A percentile compares a stretch with the other conserved stretches of the same genome.
Conservation (phyloP, 805 yeast genomes). For the Barnettozyma pratensis region DNA sequence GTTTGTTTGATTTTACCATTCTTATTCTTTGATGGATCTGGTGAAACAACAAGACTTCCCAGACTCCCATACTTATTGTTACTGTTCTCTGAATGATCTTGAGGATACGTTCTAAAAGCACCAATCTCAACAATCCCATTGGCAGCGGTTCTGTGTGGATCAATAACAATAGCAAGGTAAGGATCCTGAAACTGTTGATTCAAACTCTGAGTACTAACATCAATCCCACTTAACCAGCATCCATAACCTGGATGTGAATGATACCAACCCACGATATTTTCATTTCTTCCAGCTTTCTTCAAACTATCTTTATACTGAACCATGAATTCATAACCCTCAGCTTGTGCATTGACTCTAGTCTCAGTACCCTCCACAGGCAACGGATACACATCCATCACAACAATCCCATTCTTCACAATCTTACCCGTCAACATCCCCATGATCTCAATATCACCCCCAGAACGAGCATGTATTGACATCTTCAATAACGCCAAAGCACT, state of each 20-base stretch:
- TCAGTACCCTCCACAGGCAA: constrained; percentile 96
- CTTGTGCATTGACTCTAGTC: constrained; percentile 89
- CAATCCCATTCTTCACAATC: constrained; percentile 46
- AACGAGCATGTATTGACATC: constrained; percentile 73
- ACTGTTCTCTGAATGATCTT: constrained; percentile 20
- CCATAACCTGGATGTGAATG: constrained; percentile 99
- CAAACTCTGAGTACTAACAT: constrained; percentile 80
- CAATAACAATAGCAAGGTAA: constrained; percentile 81
- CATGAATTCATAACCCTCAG: constrained; percentile 94
- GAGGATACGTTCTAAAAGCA: constrained; percentile 72
- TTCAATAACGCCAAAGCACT: constrained; percentile 69
- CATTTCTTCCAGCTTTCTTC: constrained; percentile 45
- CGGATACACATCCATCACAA: constrained; percentile 77
- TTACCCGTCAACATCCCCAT: constrained; percentile 95
- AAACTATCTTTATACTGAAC: constrained; percentile 66
- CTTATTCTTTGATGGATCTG: constrained; percentile 7
- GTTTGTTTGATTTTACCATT: background rate
- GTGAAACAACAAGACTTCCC: constrained; percentile 13
- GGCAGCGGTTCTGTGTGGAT: constrained; percentile 63
- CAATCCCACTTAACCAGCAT: constrained; percentile 92
- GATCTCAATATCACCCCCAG: constrained; percentile 84
- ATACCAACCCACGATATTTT: constrained; percentile 93
- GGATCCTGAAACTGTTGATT: constrained; percentile 92
- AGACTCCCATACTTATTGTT: constrained; percentile 3
- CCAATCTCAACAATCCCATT: constrained; percentile 77